A percentile compares a stretch with the other conserved stretches of the same genome.
phyloP scores from a whole-genome alignment of 2,329 filamentous ascomycete genomes.

The Neopestalotiopsis sp. region DNA sequence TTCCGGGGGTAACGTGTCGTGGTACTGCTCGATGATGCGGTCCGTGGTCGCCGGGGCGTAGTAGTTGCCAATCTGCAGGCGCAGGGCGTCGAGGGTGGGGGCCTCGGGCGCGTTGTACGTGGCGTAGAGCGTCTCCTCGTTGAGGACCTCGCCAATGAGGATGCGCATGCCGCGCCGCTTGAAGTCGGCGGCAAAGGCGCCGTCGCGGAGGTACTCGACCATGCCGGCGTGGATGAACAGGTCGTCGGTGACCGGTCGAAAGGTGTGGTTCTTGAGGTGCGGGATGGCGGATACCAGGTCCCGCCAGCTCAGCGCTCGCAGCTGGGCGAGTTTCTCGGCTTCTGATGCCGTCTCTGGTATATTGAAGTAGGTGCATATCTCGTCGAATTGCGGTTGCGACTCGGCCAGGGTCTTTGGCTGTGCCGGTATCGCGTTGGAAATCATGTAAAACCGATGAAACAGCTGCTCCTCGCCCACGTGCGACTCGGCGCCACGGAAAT shows the following conservation, averaged over 20 bases:
- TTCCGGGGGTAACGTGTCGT: constrained; percentile 37
- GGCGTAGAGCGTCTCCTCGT: constrained; percentile 50
- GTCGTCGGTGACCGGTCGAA: constrained; percentile 49
- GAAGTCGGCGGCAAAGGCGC: constrained; percentile 44
- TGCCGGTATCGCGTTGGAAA: constrained; percentile 51
- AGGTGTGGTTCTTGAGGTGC: constrained; percentile 50
- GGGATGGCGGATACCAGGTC: constrained; percentile 41
- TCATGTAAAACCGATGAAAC: constrained; percentile 47
- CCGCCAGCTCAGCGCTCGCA: constrained; percentile 37
- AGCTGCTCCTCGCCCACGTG: constrained; percentile 18
- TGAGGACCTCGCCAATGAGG: constrained; percentile 48
- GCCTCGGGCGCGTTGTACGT: constrained; percentile 43
- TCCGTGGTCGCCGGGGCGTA: constrained; percentile 45
- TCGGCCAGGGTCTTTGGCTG: constrained; percentile 46
- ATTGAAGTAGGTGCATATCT: constrained; percentile 42
- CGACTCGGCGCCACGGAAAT: constrained; percentile 33
- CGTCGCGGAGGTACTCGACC: constrained; percentile 42
- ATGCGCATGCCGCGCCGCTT: constrained; percentile 39
- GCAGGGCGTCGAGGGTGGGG: constrained; percentile 39
- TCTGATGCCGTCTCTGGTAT: constrained; percentile 24
- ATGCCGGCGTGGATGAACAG: constrained; percentile 45
- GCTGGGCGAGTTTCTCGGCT: constrained; percentile 36
- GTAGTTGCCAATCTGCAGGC: constrained; percentile 47
- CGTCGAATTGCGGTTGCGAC: constrained; percentile 47
- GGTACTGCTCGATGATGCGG: constrained; percentile 40